Evolutionary conservation across 176 grass and related monocot species (phyloP).

Genomic region (Eleusine indica): DNA sequence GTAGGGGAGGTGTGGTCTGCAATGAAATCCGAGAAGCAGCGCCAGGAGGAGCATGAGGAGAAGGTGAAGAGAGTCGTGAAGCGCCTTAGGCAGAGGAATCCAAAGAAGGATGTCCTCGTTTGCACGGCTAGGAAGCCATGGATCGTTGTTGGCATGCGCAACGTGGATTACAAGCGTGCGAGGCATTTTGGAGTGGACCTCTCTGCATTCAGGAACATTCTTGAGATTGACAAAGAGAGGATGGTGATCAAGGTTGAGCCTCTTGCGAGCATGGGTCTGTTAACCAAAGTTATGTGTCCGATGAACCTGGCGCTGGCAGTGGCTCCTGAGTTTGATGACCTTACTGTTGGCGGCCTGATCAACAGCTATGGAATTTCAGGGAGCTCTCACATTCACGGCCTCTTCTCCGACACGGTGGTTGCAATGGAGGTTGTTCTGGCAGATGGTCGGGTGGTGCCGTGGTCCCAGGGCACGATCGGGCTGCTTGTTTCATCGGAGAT

Average conservation of each 20-base stretch:
- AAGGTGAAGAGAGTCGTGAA: slow-evolving; percentile 80
- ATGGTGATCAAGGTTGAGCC: slow-evolving; percentile 84
- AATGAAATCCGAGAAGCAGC: slow-evolving; percentile 69
- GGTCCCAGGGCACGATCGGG: slow-evolving; percentile 87
- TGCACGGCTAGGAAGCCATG: slow-evolving; percentile 92
- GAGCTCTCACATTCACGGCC: slow-evolving; percentile 84
- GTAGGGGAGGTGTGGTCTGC: slow-evolving; percentile 66
- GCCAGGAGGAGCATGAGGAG: slow-evolving; percentile 70
- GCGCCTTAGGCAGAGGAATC: slow-evolving; percentile 82
- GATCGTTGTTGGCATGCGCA: slow-evolving; percentile 91
- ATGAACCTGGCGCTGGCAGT: slow-evolving; percentile 90
- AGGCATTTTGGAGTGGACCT: slow-evolving; percentile 91
- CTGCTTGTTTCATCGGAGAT: slow-evolving; percentile 88
- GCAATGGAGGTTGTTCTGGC: slow-evolving; percentile 83
- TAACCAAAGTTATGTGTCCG: slow-evolving; percentile 60
- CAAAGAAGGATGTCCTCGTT: slow-evolving; percentile 86
- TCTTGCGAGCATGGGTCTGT: slow-evolving; percentile 91
- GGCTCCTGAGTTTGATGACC: slow-evolving; percentile 82
- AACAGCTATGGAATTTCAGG: slow-evolving; percentile 91
- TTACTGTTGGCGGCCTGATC: slow-evolving; percentile 86
- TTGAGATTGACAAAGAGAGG: slow-evolving; percentile 80
- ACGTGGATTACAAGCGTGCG: slow-evolving; percentile 87
- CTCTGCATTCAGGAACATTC: slow-evolving; percentile 75
- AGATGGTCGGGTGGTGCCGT: slow-evolving; percentile 74
- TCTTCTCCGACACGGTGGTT: slow-evolving; percentile 86